These are phyloP conservation scores for Boletus barrowsii DNA, from an alignment of 768 basidiomycete species.

Conservation along the genomic window DNA sequence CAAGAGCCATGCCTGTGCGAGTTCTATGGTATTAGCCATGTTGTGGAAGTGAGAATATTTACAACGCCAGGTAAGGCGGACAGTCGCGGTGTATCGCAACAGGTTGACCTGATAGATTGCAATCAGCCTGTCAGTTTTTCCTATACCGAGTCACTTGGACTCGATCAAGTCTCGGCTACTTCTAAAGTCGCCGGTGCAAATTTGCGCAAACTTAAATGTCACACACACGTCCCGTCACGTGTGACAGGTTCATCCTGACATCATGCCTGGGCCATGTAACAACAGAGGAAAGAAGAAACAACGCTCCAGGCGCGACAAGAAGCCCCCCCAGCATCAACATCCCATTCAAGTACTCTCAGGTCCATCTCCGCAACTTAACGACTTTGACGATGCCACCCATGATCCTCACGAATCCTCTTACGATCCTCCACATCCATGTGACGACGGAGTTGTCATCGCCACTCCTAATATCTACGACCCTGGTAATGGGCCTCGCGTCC, in stretches of 20 bases:
- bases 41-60: slow-evolving; percentile 25
- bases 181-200: slow-evolving; percentile 13
- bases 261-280: slow-evolving; percentile 66
- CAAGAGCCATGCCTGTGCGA: slow-evolving; percentile 48
- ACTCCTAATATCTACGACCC: slow-evolving; percentile 72
- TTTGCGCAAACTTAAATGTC: slow-evolving; percentile 21
- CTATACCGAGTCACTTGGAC: slow-evolving; percentile 16
- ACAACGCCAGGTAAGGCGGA: slow-evolving; percentile 32
- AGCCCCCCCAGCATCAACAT: not conserved
- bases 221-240: slow-evolving; percentile 31
- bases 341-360: not conserved
- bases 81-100: slow-evolving; percentile 17
- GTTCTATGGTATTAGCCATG: slow-evolving; percentile 66
- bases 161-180: slow-evolving; percentile 12
- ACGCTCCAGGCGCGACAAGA: slow-evolving; percentile 33
- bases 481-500: slow-evolving; percentile 75
- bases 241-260: slow-evolving; percentile 23
- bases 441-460: slow-evolving; percentile 29
- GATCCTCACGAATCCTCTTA: slow-evolving; percentile 8
- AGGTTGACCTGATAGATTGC: slow-evolving; percentile 22
- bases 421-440: not conserved
- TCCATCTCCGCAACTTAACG: not conserved
- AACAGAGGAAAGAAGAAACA: slow-evolving; percentile 43
- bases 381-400: slow-evolving; percentile 4
- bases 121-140: slow-evolving; percentile 19